phyloP scores from a whole-genome alignment of 1,284 basidiomycete species.

The Ustilago trichophora region DNA sequence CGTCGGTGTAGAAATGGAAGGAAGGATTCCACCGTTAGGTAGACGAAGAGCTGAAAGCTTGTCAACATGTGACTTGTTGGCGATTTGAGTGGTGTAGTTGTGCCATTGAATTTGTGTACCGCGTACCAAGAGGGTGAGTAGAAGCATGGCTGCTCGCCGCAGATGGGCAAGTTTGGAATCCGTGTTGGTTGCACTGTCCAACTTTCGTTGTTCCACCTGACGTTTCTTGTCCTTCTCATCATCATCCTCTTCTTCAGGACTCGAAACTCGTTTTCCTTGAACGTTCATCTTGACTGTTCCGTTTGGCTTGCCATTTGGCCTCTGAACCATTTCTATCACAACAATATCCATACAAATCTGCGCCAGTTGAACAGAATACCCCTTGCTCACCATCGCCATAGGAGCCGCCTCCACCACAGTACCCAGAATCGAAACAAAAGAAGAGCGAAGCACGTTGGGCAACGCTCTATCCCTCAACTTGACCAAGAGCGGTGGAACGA shows the following conservation, averaged over 20 bases:
- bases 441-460: constrained; percentile 56
- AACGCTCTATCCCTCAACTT: constrained; percentile 47
- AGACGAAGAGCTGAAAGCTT: constrained; percentile 42
- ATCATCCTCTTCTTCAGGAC: constrained; percentile 7
- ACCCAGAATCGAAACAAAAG: constrained; percentile 59
- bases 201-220: constrained; percentile 21
- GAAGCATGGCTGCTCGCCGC: constrained; percentile 56
- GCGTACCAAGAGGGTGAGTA: constrained; percentile 51
- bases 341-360: constrained; percentile 53
- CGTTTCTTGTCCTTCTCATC: constrained; percentile 17
- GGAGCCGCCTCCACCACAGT: constrained; percentile 62
- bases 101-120: constrained; percentile 51
- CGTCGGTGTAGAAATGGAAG: not conserved
- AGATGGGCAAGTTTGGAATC: constrained; percentile 58
- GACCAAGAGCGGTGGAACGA: constrained; percentile 53
- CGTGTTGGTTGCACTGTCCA: constrained; percentile 38
- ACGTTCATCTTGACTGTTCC: constrained; percentile 31
- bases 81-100: too few relatives aligned
- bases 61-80: too few relatives aligned
- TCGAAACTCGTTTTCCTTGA: constrained; percentile 6
- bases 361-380: constrained; percentile 39
- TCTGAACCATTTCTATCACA: constrained; percentile 42
- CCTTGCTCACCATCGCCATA: constrained; percentile 34
- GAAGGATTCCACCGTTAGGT: constrained; percentile 50
- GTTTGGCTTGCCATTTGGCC: not conserved